Percentiles rank a stretch among this genome's conserved stretches.
Conservation (phyloP, 805 yeast species). For the Hanseniaspora opuntiae region DNA sequence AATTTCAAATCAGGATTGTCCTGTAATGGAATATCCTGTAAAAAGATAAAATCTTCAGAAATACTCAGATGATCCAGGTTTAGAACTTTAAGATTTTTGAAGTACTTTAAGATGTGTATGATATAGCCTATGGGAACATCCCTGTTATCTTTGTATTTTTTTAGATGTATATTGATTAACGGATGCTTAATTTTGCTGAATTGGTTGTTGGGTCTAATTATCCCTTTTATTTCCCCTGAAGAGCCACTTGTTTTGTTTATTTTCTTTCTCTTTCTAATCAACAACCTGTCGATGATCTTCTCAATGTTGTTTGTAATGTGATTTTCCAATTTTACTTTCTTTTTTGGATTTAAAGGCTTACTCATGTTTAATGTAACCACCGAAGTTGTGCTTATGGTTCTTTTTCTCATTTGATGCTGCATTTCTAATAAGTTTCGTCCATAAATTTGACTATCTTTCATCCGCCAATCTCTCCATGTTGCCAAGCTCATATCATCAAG, state of each 20-base stretch:
- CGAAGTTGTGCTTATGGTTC: conserved; percentile 10
- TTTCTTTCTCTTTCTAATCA: neutral
- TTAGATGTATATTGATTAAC: conserved; percentile 42
- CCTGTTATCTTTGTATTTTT: conserved; percentile 49
- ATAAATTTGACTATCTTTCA: conserved; percentile 56
- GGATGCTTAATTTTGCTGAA: conserved; percentile 39
- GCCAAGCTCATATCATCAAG: conserved; percentile 37
- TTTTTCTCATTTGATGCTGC: conserved; percentile 9
- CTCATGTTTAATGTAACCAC: neutral
- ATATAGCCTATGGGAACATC: conserved; percentile 72
- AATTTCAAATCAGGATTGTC: neutral
- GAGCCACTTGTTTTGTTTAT: neutral
- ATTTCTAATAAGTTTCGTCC: conserved; percentile 28
- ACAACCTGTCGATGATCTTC: neutral
- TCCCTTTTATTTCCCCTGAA: neutral
- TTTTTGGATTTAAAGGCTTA: neutral
- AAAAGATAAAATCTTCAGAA: conserved; percentile 48
- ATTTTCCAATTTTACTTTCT: neutral
- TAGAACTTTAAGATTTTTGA: conserved; percentile 44
- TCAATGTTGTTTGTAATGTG: neutral
- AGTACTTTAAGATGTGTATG: conserved; percentile 51
- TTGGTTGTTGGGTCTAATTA: neutral
- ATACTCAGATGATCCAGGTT: conserved; percentile 51
- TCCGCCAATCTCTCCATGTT: conserved; percentile 89
- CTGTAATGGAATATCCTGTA: neutral